Base-by-base conservation (phyloP, 495 filamentous ascomycete genomes). In the Aspergillus bridgeri region DNA sequence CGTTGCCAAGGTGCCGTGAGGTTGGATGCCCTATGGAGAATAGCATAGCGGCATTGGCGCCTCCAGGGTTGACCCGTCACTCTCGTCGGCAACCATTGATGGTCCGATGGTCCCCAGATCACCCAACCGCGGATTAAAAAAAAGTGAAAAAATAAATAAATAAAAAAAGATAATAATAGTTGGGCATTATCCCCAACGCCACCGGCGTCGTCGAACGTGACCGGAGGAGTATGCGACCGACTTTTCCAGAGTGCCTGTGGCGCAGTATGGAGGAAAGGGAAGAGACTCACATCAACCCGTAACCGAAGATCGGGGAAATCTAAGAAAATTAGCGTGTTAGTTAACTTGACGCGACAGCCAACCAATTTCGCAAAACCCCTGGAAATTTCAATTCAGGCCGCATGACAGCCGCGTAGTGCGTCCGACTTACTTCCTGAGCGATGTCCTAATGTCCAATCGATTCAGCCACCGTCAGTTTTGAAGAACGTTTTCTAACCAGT, bases 371-470 rank as follows among this genome's bases (percentile, higher is more conserved):
- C 65, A 67, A 76, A 69, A 51, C 54, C 60, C 63, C 48, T 59
- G 55, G 59, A 65, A 61, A 67, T 68, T 65, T 60, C 58, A 62
- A 61, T 72, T 65, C 51, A 53, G 54, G 53, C 58, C 68, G 71
- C 65, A 69, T 65, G 61, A 72, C 65, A 70, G 65, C 70, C 64
- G 65, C 68, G 55, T 57, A 53, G 58, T 54, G 60, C 56, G 60
- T 54, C 47, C 43, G 56, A 75, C 73, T 72, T 68, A 79, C 79
- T 59, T 81, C 67, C 29, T 65, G 71, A 58, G 79, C 72, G 60
- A 80, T 76, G 65, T 78, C 75, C 77, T 82, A 70, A 66, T 58
- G 75, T 67, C 75, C 71, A 81, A 74, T 73, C 71, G 64, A 68
- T 75, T 73, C 65, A 74, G 75, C 74, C 73, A 80, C 73, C 53